These are phyloP conservation scores for Candida tunisiensis DNA, from an alignment of 1,139 yeast species.

Conservation along the genomic window DNA sequence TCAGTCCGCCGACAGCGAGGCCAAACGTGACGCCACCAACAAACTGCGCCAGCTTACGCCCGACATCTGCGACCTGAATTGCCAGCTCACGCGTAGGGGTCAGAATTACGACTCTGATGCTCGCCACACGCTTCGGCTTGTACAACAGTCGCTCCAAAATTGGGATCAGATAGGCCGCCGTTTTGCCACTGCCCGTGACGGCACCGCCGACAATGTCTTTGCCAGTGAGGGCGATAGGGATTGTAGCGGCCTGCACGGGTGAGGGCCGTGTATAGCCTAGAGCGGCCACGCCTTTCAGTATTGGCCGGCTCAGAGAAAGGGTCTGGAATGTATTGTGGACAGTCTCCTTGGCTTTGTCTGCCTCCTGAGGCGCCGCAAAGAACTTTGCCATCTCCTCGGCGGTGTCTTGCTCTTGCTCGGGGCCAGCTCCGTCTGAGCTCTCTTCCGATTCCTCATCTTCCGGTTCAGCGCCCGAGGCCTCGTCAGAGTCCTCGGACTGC, in stretches of 20 bases:
- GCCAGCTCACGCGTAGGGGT: conserved; percentile 98
- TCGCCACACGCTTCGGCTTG: conserved; percentile 70
- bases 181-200: conserved; percentile 97
- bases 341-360: conserved; percentile 19
- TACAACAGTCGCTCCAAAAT: conserved; percentile 81
- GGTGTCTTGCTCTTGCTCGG: conserved; percentile 12
- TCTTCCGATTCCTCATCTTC: conserved; percentile 11
- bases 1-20: conserved; percentile 94
- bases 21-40: conserved; percentile 70
- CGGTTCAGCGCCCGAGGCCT: conserved; percentile 21
- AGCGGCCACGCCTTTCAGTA: conserved; percentile 62
- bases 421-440: conserved; percentile 15
- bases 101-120: conserved; percentile 78
- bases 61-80: conserved; percentile 89
- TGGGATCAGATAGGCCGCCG: conserved; percentile 96
- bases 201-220: conserved; percentile 99
- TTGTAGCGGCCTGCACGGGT: conserved; percentile 85
- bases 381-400: conserved; percentile 17
- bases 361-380: conserved; percentile 17
- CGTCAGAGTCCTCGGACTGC: conserved; percentile 25
- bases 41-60: conserved; percentile 64
- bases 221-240: conserved; percentile 85
- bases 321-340: conserved; percentile 55
- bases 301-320: conserved; percentile 75
- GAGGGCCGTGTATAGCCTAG: conserved; percentile 78